A percentile compares a stretch with the other conserved stretches of the same genome.
Evolutionary conservation across 768 basidiomycete species (phyloP).

Genomic region (Strobilomyces echinocephalus): DNA sequence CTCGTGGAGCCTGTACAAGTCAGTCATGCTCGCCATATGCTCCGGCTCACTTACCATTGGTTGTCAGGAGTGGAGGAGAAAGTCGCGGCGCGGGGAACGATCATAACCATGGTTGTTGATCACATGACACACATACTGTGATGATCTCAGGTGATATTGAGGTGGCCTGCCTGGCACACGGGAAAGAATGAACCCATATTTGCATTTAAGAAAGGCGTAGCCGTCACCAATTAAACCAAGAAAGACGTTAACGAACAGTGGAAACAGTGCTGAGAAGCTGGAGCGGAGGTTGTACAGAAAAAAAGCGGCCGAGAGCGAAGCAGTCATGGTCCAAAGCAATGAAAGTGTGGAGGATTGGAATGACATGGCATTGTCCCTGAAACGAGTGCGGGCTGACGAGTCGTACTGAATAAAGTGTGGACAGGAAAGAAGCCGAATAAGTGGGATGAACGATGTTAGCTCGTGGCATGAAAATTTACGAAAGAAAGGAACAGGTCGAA

Average conservation of each 20-base stretch:
- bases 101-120: not conserved
- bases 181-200: conserved; percentile 23
- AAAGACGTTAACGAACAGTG: conserved; percentile 11
- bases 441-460: conserved; percentile 19
- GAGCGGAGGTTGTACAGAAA: conserved; percentile 11
- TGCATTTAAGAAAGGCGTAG: conserved; percentile 14
- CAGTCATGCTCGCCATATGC: not conserved
- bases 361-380: conserved; percentile 23
- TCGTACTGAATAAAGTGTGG: conserved; percentile 15
- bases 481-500: conserved; percentile 9
- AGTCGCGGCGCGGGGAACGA: not conserved
- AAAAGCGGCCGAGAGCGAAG: conserved; percentile 7
- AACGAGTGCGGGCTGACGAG: conserved; percentile 20
- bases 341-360: conserved; percentile 5
- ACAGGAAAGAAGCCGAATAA: conserved; percentile 13
- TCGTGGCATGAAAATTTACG: conserved; percentile 18
- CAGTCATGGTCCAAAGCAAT: conserved; percentile 26
- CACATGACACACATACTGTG: conserved; percentile 21
- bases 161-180: not conserved
- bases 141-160: not conserved
- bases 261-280: conserved; percentile 11
- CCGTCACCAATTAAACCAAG: conserved; percentile 22
- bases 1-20: conserved; percentile 62
- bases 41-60: conserved; percentile 18
- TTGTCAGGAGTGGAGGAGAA: conserved; percentile 1